Evolutionary conservation across 768 basidiomycete genomes (phyloP).

Genomic region (Galerina sulciceps): DNA sequence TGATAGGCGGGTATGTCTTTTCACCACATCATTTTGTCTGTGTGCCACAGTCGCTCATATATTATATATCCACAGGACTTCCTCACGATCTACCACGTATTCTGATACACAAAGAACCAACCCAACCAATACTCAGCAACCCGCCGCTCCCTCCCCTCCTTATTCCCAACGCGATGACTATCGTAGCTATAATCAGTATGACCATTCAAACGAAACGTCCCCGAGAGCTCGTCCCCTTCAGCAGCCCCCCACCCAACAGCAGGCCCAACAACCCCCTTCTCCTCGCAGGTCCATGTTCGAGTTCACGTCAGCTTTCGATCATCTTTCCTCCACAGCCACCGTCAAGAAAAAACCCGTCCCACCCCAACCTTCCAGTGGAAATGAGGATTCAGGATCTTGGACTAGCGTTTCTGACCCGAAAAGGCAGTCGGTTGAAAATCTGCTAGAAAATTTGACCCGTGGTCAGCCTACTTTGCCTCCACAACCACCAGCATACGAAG

Average conservation of each 20-base stretch:
- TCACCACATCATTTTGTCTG: conserved; percentile 16
- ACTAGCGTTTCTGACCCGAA: conserved; percentile 62
- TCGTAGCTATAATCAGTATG: conserved; percentile 44
- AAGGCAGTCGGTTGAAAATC: conserved; percentile 82
- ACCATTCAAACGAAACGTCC: conserved; percentile 43
- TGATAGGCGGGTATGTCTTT: conserved; percentile 78
- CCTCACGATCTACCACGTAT: conserved; percentile 52
- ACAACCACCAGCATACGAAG: conserved; percentile 47
- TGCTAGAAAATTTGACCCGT: conserved; percentile 74
- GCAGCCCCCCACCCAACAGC: conserved; percentile 31
- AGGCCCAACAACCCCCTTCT: conserved; percentile 61
- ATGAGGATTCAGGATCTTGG: conserved; percentile 66
- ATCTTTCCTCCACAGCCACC: conserved; percentile 55
- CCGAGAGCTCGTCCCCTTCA: conserved; percentile 38
- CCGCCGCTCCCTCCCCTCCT: conserved; percentile 50
- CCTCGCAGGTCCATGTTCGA: conserved; percentile 85
- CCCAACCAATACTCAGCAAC: conserved; percentile 26
- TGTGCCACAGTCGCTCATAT: conserved; percentile 9
- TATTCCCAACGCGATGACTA: conserved; percentile 55
- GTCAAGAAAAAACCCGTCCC: conserved; percentile 77
- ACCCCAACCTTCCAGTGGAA: conserved; percentile 44
- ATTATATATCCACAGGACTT: conserved; percentile 39
- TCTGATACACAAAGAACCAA: conserved; percentile 47
- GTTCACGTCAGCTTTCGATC: conserved; percentile 85
- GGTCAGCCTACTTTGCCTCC: conserved; percentile 40